Evolutionary conservation across 2,329 filamentous ascomycete genomes (phyloP), one percentile per base, ranked within the genome.

Genomic region (Hypoxylon sp.): DNA sequence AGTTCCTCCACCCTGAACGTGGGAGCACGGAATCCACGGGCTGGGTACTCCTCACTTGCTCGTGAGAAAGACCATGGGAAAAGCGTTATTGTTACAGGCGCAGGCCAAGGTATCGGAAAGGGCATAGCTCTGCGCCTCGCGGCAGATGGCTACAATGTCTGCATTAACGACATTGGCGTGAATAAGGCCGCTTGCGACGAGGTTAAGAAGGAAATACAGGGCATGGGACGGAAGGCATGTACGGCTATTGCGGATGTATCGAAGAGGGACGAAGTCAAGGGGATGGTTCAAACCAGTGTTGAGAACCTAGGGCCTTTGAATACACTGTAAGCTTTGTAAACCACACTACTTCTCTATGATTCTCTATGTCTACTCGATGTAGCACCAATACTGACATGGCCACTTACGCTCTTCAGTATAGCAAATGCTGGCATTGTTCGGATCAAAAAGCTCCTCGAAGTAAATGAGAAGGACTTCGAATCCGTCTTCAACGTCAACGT

Each of bases 401-500:
- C 17, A 22, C 44, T 49, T 26, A 51, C 17, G 4, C 5, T 79
- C 79, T 4, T 81, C 82, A 73, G 72, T 85, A 78, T 89, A 6
- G 86, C 86, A 24, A 89, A 89, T 62, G 87, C 87, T 0, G 87
- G 86, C 6, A 87, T 89, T 43, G 82, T 83, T 0, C 85, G 88
- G 65, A 83, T 88, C 5, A 85, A 86, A 65, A 68, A 78, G 0
- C 70, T 87, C 0, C 79, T 90, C 0, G 84, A 89, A 2, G 69
- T 89, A 1, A 84, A 83, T 0, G 82, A 86, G 50, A 78, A 83
- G 2, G 87, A 90, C 58, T 79, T 89, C 46, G 76, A 81, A 28
- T 78, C 79, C 19, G 87, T 91, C 80, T 86, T 91, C 68, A 80
- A 84, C 20, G 82, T 91, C 58, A 91, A 91, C 65, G 85, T 91